These are phyloP conservation scores for Syzygium jambos DNA, from an alignment of 345 rosid species.

Conservation along the genomic window DNA sequence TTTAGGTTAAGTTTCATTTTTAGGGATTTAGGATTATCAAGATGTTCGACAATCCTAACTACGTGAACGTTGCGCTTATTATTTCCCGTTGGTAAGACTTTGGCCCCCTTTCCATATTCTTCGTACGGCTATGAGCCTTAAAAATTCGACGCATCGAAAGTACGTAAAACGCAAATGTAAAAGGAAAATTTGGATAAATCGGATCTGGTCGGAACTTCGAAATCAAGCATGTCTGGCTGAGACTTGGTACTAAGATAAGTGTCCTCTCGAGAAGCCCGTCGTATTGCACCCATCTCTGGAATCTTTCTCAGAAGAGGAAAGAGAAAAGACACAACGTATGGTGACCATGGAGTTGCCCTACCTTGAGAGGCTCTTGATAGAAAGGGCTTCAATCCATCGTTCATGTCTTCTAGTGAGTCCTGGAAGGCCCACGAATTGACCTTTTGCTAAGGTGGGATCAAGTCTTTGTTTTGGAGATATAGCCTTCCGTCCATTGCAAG, in stretches of 20 bases:
- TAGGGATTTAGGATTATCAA: neutral
- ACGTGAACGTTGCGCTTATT: neutral
- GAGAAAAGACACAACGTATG: neutral
- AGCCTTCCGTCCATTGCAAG: no score
- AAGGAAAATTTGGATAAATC: neutral
- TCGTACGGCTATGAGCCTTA: neutral
- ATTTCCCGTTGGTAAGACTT: neutral
- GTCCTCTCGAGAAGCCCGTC: neutral
- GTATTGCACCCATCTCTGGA: neutral
- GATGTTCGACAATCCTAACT: neutral
- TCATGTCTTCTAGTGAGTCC: neutral
- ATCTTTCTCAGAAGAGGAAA: neutral
- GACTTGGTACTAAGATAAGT: neutral
- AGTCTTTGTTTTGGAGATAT: neutral
- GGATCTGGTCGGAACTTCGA: neutral
- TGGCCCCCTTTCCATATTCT: neutral
- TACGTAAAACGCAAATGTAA: neutral
- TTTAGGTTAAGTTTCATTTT: neutral
- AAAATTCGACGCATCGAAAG: neutral
- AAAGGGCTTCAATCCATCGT: neutral
- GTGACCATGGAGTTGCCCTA: neutral
- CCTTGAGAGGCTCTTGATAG: neutral
- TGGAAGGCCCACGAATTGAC: neutral
- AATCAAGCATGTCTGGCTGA: neutral
- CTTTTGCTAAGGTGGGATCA: neutral